Base-by-base conservation (phyloP, 345 rosid genomes). In the Durio zibethinus region DNA sequence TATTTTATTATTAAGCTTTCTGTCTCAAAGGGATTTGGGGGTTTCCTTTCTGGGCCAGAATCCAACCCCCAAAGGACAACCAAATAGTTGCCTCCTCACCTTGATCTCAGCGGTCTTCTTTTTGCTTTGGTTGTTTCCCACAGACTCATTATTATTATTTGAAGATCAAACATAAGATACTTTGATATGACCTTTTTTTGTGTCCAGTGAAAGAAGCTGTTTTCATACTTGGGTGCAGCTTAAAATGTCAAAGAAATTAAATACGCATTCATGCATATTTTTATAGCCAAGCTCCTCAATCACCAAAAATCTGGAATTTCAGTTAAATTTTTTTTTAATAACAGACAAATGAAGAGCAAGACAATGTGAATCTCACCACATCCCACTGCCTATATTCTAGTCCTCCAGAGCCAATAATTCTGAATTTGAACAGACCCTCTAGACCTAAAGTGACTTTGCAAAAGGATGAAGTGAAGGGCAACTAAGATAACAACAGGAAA, bases 31-130 rank as follows among this genome's bases (percentile, higher is more conserved):
- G n/a, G n/a, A n/a, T n/a, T n/a, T n/a, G n/a, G n/a, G n/a, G n/a
- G n/a, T n/a, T n/a, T 33, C 36, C 36, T 33, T 33, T 33, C 36
- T 33, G 4, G 36, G 36, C 36, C 36, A 33, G 4, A 1, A 33
- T 33, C 36, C 36, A 33, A 53, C 20, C 59, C 11, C 82, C 82
- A 80, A 59, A 60, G 75, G 88, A 89, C 89, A 86, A 83, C 80
- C 75, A 21, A 29, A 79, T 25, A 11, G 40, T 21, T n/a, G n/a
- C 72, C 21, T 5, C 48, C 72, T 75, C 23, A 2, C 72, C 52
- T 0, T 43, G 5, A 23, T 74, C 35, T 42, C 60, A 14, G 10
- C 2, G 40, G 1, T 14, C 21, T 45, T 50, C 20, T 33, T 79
- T 76, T 43, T 57, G 57, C 62, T 29, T 45, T 47, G 69, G 65